These are phyloP conservation scores for Yamadazyma friedrichii DNA, from an alignment of 1,139 yeast genomes.

Conservation along the genomic window DNA sequence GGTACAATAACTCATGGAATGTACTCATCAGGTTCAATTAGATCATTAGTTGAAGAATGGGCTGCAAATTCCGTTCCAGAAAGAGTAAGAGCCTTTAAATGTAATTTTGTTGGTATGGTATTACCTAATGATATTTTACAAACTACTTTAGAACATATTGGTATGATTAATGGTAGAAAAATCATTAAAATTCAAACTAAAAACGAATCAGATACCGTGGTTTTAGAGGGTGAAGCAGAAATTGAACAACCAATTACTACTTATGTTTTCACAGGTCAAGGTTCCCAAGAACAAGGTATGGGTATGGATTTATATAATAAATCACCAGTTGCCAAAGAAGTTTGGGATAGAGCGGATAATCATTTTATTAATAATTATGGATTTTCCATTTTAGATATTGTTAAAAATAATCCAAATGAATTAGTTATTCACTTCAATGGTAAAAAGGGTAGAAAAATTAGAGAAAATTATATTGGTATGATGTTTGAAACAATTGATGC, in stretches of 20 bases:
- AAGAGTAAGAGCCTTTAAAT: slow-evolving; percentile 92
- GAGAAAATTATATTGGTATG: slow-evolving; percentile 94
- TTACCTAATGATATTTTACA: slow-evolving; percentile 89
- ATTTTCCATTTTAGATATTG: slow-evolving; percentile 94
- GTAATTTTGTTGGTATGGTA: slow-evolving; percentile 94
- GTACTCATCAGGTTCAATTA: slow-evolving; percentile 95
- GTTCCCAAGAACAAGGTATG: slow-evolving; percentile 99
- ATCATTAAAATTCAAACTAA: slow-evolving; percentile 88
- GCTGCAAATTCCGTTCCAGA: slow-evolving; percentile 97
- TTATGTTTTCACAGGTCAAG: slow-evolving; percentile 98
- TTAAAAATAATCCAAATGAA: slow-evolving; percentile 92
- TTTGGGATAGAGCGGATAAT: slow-evolving; percentile 96
- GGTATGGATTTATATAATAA: slow-evolving; percentile 97
- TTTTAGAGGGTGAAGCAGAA: slow-evolving; percentile 93
- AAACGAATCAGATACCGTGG: slow-evolving; percentile 76
- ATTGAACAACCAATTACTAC: slow-evolving; percentile 97
- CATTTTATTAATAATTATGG: slow-evolving; percentile 95
- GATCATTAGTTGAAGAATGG: slow-evolving; percentile 95
- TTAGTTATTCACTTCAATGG: slow-evolving; percentile 97
- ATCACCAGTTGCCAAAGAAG: slow-evolving; percentile 88
- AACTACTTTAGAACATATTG: slow-evolving; percentile 90
- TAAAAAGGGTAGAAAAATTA: slow-evolving; percentile 91
- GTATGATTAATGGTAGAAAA: slow-evolving; percentile 99
- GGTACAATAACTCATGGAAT: slow-evolving; percentile 99
- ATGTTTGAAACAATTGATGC: slow-evolving; percentile 93